Evolutionary conservation across 495 filamentous ascomycete species (phyloP).

Genomic region (Penicillium steckii): DNA sequence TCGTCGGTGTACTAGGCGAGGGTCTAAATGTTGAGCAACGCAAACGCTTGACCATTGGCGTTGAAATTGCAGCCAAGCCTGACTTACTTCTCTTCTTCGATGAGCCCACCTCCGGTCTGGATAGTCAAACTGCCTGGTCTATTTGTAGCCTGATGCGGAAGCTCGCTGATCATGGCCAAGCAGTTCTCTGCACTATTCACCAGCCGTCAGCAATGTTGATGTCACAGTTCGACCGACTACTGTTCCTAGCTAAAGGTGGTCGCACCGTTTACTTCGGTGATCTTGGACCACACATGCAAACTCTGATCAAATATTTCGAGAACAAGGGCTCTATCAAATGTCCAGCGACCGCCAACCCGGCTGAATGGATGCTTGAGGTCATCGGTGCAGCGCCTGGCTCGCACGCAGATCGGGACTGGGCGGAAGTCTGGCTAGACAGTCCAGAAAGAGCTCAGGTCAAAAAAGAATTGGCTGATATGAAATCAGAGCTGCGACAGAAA

Average conservation of each 20-base stretch:
- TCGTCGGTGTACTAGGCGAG: slow-evolving; percentile 84
- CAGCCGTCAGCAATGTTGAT: slow-evolving; percentile 91
- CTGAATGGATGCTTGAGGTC: slow-evolving; percentile 89
- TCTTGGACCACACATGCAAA: slow-evolving; percentile 70
- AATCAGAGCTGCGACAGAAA: slow-evolving; percentile 43
- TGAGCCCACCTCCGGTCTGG: slow-evolving; percentile 53
- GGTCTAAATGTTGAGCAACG: slow-evolving; percentile 81
- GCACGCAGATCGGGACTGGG: slow-evolving; percentile 74
- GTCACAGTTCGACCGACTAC: slow-evolving; percentile 82
- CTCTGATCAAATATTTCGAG: slow-evolving; percentile 74
- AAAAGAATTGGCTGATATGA: slow-evolving; percentile 64
- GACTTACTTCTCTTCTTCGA: slow-evolving; percentile 32
- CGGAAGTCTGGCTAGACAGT: slow-evolving; percentile 69
- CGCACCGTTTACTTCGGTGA: slow-evolving; percentile 81
- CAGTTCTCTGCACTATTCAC: slow-evolving; percentile 91
- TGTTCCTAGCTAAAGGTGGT: slow-evolving; percentile 72
- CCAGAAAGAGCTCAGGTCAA: slow-evolving; percentile 64
- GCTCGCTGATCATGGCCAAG: slow-evolving; percentile 79
- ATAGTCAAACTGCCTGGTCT: slow-evolving; percentile 65
- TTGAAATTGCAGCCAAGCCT: slow-evolving; percentile 2
- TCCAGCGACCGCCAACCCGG: slow-evolving; percentile 68
- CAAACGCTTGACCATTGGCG: slow-evolving; percentile 5
- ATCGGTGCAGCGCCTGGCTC: slow-evolving; percentile 85
- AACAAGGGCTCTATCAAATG: slow-evolving; percentile 66
- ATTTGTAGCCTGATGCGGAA: slow-evolving; percentile 77